These are phyloP conservation scores for Arthrobotrys pseudoclavata DNA, from an alignment of 2,329 filamentous ascomycete genomes.

Conservation along the genomic window DNA sequence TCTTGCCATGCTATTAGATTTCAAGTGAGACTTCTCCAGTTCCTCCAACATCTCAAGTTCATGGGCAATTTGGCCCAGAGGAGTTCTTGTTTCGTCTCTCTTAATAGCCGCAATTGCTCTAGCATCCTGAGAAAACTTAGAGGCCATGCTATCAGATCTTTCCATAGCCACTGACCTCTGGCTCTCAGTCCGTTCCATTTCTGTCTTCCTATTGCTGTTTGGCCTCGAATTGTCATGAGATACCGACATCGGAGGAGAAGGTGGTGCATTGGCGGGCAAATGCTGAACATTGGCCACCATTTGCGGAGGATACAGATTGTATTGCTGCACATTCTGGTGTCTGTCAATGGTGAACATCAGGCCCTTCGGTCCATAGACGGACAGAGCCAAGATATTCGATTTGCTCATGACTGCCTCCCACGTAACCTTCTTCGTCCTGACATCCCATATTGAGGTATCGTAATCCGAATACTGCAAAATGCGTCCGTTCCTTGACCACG, in stretches of 20 bases:
- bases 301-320: conserved; percentile 86
- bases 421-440: conserved; percentile 95
- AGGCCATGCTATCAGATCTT: conserved; percentile 55
- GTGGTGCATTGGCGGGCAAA: conserved; percentile 80
- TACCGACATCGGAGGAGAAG: conserved; percentile 81
- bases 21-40: conserved; percentile 61
- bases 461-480: conserved; percentile 94
- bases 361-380: conserved; percentile 90
- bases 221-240: conserved; percentile 61
- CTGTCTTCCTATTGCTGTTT: conserved; percentile 62
- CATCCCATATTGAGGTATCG: conserved; percentile 95
- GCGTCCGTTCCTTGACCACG: conserved; percentile 97
- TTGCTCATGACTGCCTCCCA: conserved; percentile 89
- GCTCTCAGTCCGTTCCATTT: conserved; percentile 58
- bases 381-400: conserved; percentile 82
- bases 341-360: conserved; percentile 90
- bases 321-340: conserved; percentile 92
- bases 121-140: conserved; percentile 76
- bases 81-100: conserved; percentile 71
- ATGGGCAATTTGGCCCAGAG: conserved; percentile 80
- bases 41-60: conserved; percentile 76
- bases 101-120: conserved; percentile 65
- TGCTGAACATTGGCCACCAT: conserved; percentile 92
- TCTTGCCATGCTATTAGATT: conserved; percentile 48
- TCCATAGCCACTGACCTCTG: conserved; percentile 51